Evolutionary conservation across 139 green algal species (phyloP).

Genomic region (Gonium pectorale): DNA sequence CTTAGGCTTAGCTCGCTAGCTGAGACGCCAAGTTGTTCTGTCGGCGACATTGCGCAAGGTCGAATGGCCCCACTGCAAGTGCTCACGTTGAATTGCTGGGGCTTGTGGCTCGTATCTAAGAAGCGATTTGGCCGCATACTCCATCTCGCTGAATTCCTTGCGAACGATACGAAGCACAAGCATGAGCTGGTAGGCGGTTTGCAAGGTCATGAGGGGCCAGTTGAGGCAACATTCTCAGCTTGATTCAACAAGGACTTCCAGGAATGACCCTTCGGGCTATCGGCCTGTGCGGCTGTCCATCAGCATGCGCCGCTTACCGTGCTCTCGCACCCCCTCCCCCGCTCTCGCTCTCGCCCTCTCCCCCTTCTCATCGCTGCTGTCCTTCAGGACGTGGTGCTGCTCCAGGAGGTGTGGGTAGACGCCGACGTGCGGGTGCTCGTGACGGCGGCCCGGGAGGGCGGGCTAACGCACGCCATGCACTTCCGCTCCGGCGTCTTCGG

Average conservation of each 20-base stretch:
- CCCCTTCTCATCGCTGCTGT: not conserved
- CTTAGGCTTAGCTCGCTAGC: no score
- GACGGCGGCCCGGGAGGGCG: conserved; percentile 13
- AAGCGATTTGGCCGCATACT: conserved; percentile 56
- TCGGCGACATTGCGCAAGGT: no score
- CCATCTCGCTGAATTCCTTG: conserved; percentile 44
- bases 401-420: conserved; percentile 71
- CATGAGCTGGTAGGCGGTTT: not conserved
- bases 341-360: not conserved
- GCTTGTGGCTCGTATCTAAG: conserved; percentile 64
- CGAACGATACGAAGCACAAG: conserved; percentile 29
- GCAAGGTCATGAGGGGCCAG: not conserved
- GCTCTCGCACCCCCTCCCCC: not conserved
- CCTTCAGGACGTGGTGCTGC: conserved; percentile 60
- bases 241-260: no score
- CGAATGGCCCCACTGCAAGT: conserved; percentile 40
- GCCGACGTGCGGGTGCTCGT: conserved; percentile 60
- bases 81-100: conserved; percentile 70
- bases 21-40: no score
- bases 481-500: conserved; percentile 67
- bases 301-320: no score
- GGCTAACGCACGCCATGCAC: conserved; percentile 57
- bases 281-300: not conserved
- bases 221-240: not conserved
- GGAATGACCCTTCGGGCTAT: not conserved